Evolutionary conservation across 2,329 filamentous ascomycete species (phyloP), one percentile per base, ranked within the genome.

Genomic region (Aspergillus fijiensis): DNA sequence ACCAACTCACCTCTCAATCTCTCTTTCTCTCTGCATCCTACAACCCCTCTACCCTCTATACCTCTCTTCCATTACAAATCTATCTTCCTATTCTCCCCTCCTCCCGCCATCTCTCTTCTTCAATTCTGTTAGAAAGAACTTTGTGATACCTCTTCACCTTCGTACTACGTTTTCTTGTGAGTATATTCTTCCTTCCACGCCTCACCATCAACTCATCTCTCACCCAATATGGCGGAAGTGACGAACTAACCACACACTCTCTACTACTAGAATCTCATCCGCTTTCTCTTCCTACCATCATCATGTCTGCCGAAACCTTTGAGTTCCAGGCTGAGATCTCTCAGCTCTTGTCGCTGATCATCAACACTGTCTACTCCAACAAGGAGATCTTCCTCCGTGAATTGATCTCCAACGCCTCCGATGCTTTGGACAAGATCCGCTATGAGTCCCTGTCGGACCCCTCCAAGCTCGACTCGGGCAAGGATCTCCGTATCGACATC

Each of bases 241-340:
- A 29, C 23, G 39, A 11, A 39, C 61, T 61, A 59, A 59, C 52
- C 52, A 50, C n/a, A 33, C n/a, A 33, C 23, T 21, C 16, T 25
- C 54, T 33, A 10, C 49, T 31, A 29, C 27, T 9, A 66, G 61
- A 66, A 69, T 63, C 50, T 59, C 50, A 58, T 59, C 55, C 39
- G 6, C 9, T 45, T 21, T 55, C 12, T n/a, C 52, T 29, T n/a
- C 27, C 57, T 52, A 64, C 68, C 66, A 60, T 68, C 71, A 90
- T 79, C 79, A 96, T 96, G 91, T 82, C 92, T 81, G 74, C 78
- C 70, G 93, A 98, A 86, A 97, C 93, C 72, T 99, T 99, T 85
- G 94, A 98, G 90, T 99, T 98, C 86, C 95, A 99, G 90, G 95
- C 95, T 90, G 95, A 99, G 91, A 99, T 99, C 80, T 98, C 94